Evolutionary conservation across 495 filamentous ascomycete species (phyloP), one percentile per base, ranked within the genome.

Genomic region (Lasiosphaeria hispida): DNA sequence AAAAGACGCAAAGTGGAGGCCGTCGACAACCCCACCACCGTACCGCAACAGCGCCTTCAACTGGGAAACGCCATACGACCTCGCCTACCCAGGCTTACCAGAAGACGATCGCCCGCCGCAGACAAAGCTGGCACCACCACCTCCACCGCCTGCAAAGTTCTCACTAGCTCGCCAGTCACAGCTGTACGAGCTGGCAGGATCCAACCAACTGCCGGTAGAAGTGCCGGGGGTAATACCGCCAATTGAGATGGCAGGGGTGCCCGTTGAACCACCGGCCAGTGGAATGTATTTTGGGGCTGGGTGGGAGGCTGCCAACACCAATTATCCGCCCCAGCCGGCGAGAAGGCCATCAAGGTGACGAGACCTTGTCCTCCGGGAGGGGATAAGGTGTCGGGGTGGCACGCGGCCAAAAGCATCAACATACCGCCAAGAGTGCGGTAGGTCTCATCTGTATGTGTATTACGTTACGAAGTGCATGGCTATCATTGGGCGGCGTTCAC

Each of bases 21-120:
- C 62, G 15, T 52, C 59, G 1, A 40, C 59, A 18, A 64, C 57
- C 34, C 37, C 41, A 15, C 40, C 51, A 17, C 48, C 49, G 0
- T 17, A 51, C 40, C 54, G 63, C 13, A 41, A 10, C 5, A 68
- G 65, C 56, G 53, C 56, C 10, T 70, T 70, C 41, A 70, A 65
- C 42, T 72, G 69, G 69, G 69, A 72, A 38, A 63, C 69, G 30
- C 67, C 69, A 1, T 44, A 68, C 38, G 63, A 70, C n/a, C 51
- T 68, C 39, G 36, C 57, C 2, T 61, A 58, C 47, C 44, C 45
- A 4, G 52, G 23, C 23, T 30, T 30, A 30, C 23, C 23, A 30
- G 23, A 5, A 5, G 23, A 30, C 5, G 52, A 3, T 19, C 17
- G 1, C 14, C 23, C 10, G 14, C n/a, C 8, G 15, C 50, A 30